phyloP scores from a whole-genome alignment of 768 basidiomycete species.

The Serendipita sp. region DNA sequence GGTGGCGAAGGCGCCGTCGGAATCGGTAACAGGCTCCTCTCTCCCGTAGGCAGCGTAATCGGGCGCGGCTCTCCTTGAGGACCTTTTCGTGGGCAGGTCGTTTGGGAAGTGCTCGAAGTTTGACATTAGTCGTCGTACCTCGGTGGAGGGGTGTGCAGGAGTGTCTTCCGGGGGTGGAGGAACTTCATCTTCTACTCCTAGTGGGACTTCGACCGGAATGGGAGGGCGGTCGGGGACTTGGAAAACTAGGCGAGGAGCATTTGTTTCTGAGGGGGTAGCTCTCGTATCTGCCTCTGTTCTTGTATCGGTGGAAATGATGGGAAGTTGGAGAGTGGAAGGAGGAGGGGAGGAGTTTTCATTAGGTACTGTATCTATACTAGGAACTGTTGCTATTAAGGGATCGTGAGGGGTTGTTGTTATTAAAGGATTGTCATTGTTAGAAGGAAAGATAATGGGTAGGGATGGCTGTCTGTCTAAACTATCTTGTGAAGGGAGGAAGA shows the following conservation, averaged over 20 bases:
- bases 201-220: too few relatives aligned
- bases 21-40: not conserved
- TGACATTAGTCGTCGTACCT: not conserved
- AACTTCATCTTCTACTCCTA: too few relatives aligned
- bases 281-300: not conserved
- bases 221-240: not conserved
- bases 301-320: not conserved
- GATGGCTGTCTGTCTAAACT: not conserved
- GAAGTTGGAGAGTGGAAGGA: not conserved
- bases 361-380: not conserved
- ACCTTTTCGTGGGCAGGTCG: not conserved
- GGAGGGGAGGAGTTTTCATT: not conserved
- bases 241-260: not conserved
- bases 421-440: not conserved
- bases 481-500: too few relatives aligned
- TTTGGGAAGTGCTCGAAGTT: not conserved
- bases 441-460: not conserved
- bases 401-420: not conserved
- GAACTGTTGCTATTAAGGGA: not conserved
- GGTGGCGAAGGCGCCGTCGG: not conserved
- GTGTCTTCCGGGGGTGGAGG: not conserved
- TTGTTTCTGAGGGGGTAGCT: not conserved
- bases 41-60: not conserved
- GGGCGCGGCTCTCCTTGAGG: not conserved
- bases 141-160: not conserved